Base-by-base conservation (phyloP, 2,329 filamentous ascomycete species). In the Colletotrichum higginsianum region DNA sequence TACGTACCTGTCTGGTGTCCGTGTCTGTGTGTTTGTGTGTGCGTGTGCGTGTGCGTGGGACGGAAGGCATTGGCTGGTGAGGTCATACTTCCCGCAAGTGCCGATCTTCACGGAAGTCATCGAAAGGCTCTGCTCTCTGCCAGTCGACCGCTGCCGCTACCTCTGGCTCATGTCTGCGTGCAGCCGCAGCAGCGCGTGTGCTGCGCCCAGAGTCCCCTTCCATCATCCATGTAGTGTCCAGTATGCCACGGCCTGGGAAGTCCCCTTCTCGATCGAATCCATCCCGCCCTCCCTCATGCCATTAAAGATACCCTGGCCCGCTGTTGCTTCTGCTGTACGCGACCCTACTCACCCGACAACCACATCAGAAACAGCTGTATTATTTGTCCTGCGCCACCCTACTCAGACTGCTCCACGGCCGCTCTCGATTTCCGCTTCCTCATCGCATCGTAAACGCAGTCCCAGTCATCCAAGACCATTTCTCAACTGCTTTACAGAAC, bases 61-160 rank as follows among this genome's bases (percentile, higher is more conserved):
- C 7, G 47, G 21, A 8, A 55, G 56, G 46, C 50, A 72, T 72
- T 64, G 69, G 66, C 66, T 60, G 56, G 60, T 75, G 72, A 74
- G 66, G 72, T 74, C 72, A 74, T 74, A 63, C 70, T 72, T 64
- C 62, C 66, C 72, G 72, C 72, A 67, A 74, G 52, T 74, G 72
- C 72, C 72, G 72, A 73, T 74, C 70, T 42, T 52, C 68, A 65
- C 61, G 67, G 67, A 58, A 66, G 63, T 67, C 71, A 64, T 72
- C 58, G 60, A 71, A 71, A 38, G 44, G 44, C 47, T 64, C 58
- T 56, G 60, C 47, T 60, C n/a, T 57, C 57, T 44, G 16, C 35
- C 47, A 38, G 38, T 53, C 38, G 47, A 1, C 35, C 30, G 30
- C 30, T 35, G 30, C 30, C 30, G 30, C 30, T 35, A 8, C 30